phyloP scores from a whole-genome alignment of 1,284 basidiomycete genomes.

The Trametes hirsuta region DNA sequence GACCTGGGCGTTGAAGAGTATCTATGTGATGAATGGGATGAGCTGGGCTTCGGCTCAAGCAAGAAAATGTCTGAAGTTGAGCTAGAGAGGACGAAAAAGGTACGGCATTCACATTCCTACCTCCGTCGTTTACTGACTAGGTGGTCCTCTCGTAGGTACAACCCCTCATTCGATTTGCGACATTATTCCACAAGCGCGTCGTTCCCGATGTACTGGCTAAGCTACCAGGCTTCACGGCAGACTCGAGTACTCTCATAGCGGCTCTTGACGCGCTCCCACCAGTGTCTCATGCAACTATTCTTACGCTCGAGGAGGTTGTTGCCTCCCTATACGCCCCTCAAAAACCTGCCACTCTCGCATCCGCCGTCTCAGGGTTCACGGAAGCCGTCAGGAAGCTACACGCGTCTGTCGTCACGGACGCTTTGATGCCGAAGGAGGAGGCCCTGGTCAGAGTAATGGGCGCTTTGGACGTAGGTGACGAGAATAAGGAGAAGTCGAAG shows the following conservation, averaged over 20 bases:
- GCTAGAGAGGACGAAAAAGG: slow-evolving; percentile 33
- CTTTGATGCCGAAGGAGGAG: slow-evolving; percentile 25
- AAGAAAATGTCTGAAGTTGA: slow-evolving; percentile 36
- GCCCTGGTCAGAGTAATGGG: slow-evolving; percentile 41
- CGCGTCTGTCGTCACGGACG: slow-evolving; percentile 27
- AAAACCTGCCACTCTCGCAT: slow-evolving; percentile 43
- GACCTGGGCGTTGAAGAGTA: slow-evolving; percentile 33
- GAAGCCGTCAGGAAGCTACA: slow-evolving; percentile 42
- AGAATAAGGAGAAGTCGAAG: slow-evolving; percentile 29
- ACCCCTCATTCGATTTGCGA: slow-evolving; percentile 58
- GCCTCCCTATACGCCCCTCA: slow-evolving; percentile 67
- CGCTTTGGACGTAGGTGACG: slow-evolving; percentile 33
- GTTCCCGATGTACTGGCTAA: slow-evolving; percentile 49
- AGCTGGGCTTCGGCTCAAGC: slow-evolving; percentile 53
- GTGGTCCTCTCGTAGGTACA: slow-evolving; percentile 46
- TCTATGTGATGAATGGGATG: slow-evolving; percentile 60
- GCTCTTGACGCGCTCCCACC: slow-evolving; percentile 53
- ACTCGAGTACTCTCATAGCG: slow-evolving; percentile 28
- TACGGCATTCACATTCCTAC: slow-evolving; percentile 9
- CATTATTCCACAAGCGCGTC: slow-evolving; percentile 66
- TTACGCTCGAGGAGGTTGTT: slow-evolving; percentile 65
- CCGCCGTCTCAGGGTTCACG: slow-evolving; percentile 43
- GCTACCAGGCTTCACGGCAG: slow-evolving; percentile 19
- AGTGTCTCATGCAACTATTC: slow-evolving; percentile 51
- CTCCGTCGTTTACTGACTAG: not conserved